phyloP scores from a whole-genome alignment of 2,329 filamentous ascomycete species.

The Fusarium xylarioides region DNA sequence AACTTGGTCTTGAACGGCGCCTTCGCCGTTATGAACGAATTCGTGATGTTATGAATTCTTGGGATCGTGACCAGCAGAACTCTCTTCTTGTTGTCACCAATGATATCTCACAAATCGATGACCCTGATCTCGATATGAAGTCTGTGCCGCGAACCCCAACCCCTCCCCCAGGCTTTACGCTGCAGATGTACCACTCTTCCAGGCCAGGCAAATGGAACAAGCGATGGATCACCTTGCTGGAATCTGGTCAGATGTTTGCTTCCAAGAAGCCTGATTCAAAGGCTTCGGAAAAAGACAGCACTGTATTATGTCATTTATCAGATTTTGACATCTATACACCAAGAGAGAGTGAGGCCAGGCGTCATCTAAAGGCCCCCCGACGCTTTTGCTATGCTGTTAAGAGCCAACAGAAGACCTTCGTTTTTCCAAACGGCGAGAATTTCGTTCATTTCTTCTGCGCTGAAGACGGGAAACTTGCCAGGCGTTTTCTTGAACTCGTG shows the following conservation, averaged over 20 bases:
- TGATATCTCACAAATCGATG: constrained; percentile 62
- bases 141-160: constrained; percentile 67
- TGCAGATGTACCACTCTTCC: constrained; percentile 83
- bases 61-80: constrained; percentile 85
- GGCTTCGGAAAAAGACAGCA: constrained; percentile 70
- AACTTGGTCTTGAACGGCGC: constrained; percentile 81
- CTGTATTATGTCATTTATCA: constrained; percentile 82
- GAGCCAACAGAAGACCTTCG: constrained; percentile 86
- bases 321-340: constrained; percentile 93
- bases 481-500: constrained; percentile 74
- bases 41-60: constrained; percentile 89
- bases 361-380: constrained; percentile 83
- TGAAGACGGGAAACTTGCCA: constrained; percentile 73
- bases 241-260: constrained; percentile 75
- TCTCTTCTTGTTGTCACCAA: constrained; percentile 72
- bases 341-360: constrained; percentile 71
- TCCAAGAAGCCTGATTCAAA: constrained; percentile 75
- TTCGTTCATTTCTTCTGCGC: constrained; percentile 94
- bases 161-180: constrained; percentile 71
- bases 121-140: constrained; percentile 70
- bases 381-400: constrained; percentile 88
- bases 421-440: constrained; percentile 84
- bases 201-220: constrained; percentile 89
- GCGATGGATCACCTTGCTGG: constrained; percentile 77
- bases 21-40: constrained; percentile 87